Evolutionary conservation across 345 rosid genomes (phyloP), one percentile per base, ranked within the genome.

Genomic region (Populus pruinosa): DNA sequence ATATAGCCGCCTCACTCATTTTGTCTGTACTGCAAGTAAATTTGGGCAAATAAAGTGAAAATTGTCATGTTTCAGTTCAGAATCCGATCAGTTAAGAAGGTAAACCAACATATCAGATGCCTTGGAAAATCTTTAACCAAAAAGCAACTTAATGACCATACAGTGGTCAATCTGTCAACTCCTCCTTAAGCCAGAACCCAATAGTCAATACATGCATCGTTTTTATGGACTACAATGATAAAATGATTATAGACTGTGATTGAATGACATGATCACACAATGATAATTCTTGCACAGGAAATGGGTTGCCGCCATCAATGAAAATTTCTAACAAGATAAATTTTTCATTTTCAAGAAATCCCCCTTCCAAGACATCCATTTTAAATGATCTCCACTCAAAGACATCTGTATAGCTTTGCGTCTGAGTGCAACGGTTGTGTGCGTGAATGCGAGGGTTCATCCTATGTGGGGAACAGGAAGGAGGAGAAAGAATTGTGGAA

Each of bases 1-100:
- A 86, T 62, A 95, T 92, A 75, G 97, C 96, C 78, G 86, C 89
- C 89, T 95, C 98, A 47, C 99, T 93, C 82, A 82, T 87, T 87
- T 95, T 91, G 85, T 93, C 97, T 81, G 99, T 91, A 74, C 98
- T 91, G 90, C 87, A 91, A 81, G 82, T 49, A 77, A 76, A 81
- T 63, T 76, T 77, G 61, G 76, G 72, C 5, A 18, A 61, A 66
- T 61, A 21, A 8, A 63, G 78, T 63, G 7, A 87, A 80, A 18
- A 13, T 61, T 70, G 27, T 4, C 36, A 6, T 33, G 70, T 69
- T 71, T 82, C 44, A 78, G n/a, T 33, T 41, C 39, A 73, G 16
- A 71, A 56, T 38, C 39, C 38, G 6, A 75, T 29, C 14, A 14
- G 47, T 72, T 29, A 71, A 27, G 39, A 35, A 63, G 47, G 12